Percentiles rank a stretch among this genome's conserved stretches.
These are phyloP conservation scores for Yamadazyma friedrichii DNA, from an alignment of 1,139 yeast species.

Conservation along the genomic window DNA sequence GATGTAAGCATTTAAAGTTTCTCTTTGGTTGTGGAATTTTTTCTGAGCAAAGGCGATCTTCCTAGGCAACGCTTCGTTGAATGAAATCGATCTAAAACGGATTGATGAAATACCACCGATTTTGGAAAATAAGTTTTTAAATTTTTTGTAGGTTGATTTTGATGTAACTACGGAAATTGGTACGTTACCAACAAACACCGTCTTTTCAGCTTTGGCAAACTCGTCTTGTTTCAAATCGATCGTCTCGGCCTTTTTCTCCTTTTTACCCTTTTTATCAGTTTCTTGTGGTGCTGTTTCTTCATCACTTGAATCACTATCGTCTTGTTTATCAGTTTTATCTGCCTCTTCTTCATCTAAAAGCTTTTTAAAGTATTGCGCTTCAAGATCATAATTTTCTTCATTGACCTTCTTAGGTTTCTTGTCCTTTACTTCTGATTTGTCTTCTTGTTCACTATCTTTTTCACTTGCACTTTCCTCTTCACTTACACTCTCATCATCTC, in stretches of 20 bases:
- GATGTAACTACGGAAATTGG: conserved; percentile 63
- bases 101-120: conserved; percentile 68
- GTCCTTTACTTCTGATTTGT: conserved; percentile 12
- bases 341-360: conserved; percentile 25
- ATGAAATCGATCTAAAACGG: conserved; percentile 90
- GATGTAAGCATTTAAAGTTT: conserved; percentile 83
- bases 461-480: conserved; percentile 13
- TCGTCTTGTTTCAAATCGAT: conserved; percentile 64
- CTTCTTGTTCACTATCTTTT: conserved; percentile 8
- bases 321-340: conserved; percentile 12
- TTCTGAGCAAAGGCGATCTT: conserved; percentile 88
- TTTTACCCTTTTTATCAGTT: conserved; percentile 11
- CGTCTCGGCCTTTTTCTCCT: conserved; percentile 27
- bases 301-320: conserved; percentile 1
- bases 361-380: conserved; percentile 45
- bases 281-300: conserved; percentile 5
- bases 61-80: conserved; percentile 84
- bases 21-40: conserved; percentile 73
- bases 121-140: conserved; percentile 59
- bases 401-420: conserved; percentile 15
- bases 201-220: conserved; percentile 80
- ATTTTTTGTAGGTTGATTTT: conserved; percentile 58
- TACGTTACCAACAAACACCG: conserved; percentile 88
- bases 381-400: conserved; percentile 47
- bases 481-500: not conserved